Base-by-base conservation (phyloP, 2,329 filamentous ascomycete species). In the Xylaria sp. region DNA sequence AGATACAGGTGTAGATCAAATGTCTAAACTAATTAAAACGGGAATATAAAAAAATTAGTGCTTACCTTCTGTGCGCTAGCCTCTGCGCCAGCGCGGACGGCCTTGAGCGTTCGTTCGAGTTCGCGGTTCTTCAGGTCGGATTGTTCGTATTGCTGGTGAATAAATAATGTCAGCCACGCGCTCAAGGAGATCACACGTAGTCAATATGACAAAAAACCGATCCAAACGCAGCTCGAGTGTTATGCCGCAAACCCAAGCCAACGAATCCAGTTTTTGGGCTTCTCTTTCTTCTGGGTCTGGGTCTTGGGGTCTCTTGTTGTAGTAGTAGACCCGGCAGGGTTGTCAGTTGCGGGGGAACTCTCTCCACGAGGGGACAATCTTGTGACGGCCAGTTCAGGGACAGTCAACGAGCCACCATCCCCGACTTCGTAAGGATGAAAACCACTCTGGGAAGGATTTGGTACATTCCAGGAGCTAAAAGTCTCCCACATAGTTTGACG, bases 91-190 rank as follows among this genome's bases (percentile, higher is more conserved):
- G 82, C 83, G 66, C 86, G 83, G 13, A 83, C 81, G 42, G 83
- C 81, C 74, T 88, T 89, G 72, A 88, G 80, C 62, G 84, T 84
- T 71, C 83, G 81, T 74, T 87, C 86, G 44, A 89, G 78, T 65
- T 88, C 86, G 71, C 85, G 83, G 62, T 83, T 86, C 53, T 88
- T 87, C 71, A 85, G 82, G 71, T 89, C 87, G 15, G 84, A 81
- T 74, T 87, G 84, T 70, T 89, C 87, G 73, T 87, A 82, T 86
- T 89, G 87, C 86, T 89, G 73, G 49, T 71, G 63, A 65, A 63
- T 56, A 71, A 10, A 59, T 60, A 40, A 53, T 60, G 76, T 73
- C 75, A 78, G 72, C 64, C 48, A 61, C 26, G 42, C n/a, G 59
- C 53, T 58, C 26, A 53, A 31, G 48, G n/a, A 15, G 53, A 31